Base-by-base conservation (phyloP, 2,329 filamentous ascomycete species). In the Cladosporium sphaerospermum region DNA sequence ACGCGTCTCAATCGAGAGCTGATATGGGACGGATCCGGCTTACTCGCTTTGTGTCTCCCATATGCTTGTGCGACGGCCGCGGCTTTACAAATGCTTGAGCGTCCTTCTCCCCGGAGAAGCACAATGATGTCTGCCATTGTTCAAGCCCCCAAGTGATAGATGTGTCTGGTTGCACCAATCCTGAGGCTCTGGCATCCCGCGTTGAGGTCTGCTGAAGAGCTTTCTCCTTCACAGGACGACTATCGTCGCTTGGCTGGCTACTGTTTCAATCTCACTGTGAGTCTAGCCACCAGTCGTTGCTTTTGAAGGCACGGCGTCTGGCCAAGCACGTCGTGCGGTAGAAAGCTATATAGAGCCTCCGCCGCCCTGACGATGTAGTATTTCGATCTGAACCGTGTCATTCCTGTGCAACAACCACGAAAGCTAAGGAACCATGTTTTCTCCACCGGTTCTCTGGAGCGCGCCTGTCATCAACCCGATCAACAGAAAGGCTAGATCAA, bases 391-490 rank as follows among this genome's bases (percentile, higher is more conserved):
- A 28, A 28, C 7, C 23, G 23, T n/a, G 10, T 48, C 28, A 37
- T 14, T 37, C 34, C 34, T 49, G 46, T 49, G 46, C 33, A 33
- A 33, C 46, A 14, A 14, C 2, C 9, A 14, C 13, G n/a, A 41
- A 41, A 41, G 2, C 39, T 41, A n/a, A 32, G 40, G 31, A 45
- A 44, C 13, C 18, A 54, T 54, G 52, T 49, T 49, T 14, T 47
- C 45, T 2, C 45, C 41, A 18, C 43, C 52, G 16, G 45, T 54
- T 13, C 55, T 67, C 3, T 79, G 72, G 67, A 64, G 61, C 59
- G 76, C 81, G 31, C 88, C 88, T 33, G 79, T 85, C 65, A 73
- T 92, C 71, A 92, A 93, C 67, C 87, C 88, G 10, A 78, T 88
- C 71, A 95, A 85, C 28, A 78, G 79, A 54, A 95, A 95, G 69